Base-by-base conservation (phyloP, 768 basidiomycete species). In the Amanita molliuscula region DNA sequence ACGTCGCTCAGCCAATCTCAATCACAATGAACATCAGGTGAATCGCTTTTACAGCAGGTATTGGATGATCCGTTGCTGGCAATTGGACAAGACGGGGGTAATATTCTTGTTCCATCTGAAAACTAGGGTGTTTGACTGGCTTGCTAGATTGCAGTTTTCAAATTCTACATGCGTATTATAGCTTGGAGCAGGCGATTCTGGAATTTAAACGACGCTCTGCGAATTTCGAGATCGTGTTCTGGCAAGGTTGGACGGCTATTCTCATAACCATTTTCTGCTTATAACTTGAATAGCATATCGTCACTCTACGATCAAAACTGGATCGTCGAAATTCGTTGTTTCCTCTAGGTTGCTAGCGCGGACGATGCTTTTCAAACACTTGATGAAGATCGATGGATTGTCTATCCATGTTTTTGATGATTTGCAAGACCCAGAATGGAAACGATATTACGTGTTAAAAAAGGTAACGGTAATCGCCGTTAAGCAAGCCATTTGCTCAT, bases 181-280 rank as follows among this genome's bases (percentile, higher is more conserved):
- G 65, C 3, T 63, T 85, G 33, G 83, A 86, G 56, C 62, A 64
- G n/a, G 62, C 71, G 3, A 59, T 86, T 6, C 48, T 67, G 6
- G 68, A 80, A 33, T 74, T 82, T 50, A 59, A 65, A 13, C 66
- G 64, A 25, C 70, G 82, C 11, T 69, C 67, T 4, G 76, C 76
- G 0, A 69, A 71, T 28, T 82, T 84, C 47, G 79, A 84, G 29
- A 64, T 86, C 26, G 75, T 78, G 3, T 86, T 86, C 59, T 86
- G 75, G 69, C 62, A 77, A 51, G 68, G 84, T 78, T 21, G 4
- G 4, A 9, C 7, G 13, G 15, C 36, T 9, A 2, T 28, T 18
- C 43, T 1, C 15, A 38, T 50, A 51, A 11, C 49, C 42, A 35
- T 18, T 49, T 18, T 26, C 33, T 16, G 21, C 29, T 11, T 20